Evolutionary conservation across 2,329 filamentous ascomycete species (phyloP).

Genomic region (Epichloe baconii): DNA sequence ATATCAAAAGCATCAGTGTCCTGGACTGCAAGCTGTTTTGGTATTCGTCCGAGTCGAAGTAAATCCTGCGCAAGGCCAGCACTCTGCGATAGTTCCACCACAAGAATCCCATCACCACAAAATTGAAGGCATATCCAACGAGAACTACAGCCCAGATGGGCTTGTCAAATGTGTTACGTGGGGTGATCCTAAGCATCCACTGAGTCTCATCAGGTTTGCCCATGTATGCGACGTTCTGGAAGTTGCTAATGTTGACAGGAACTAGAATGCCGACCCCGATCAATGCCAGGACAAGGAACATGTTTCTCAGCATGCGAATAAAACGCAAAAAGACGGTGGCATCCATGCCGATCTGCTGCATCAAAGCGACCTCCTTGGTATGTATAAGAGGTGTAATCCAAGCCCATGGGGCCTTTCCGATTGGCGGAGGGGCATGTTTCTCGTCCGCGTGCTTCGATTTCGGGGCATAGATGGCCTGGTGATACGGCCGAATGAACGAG

Average conservation of each 20-base stretch:
- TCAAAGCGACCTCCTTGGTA: slow-evolving; percentile 63
- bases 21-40: slow-evolving; percentile 73
- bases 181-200: slow-evolving; percentile 49
- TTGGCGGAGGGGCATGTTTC: slow-evolving; percentile 73
- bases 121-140: slow-evolving; percentile 52
- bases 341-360: slow-evolving; percentile 80
- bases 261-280: slow-evolving; percentile 67
- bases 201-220: slow-evolving; percentile 12
- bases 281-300: slow-evolving; percentile 62
- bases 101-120: slow-evolving; percentile 66
- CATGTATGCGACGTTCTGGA: slow-evolving; percentile 7
- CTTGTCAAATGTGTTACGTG: slow-evolving; percentile 36
- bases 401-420: slow-evolving; percentile 76
- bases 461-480: slow-evolving; percentile 85
- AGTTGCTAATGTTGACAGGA: slow-evolving; percentile 56
- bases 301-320: slow-evolving; percentile 80
- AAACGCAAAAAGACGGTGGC: slow-evolving; percentile 85
- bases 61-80: slow-evolving; percentile 55
- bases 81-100: slow-evolving; percentile 85
- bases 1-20: slow-evolving; percentile 67
- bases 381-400: slow-evolving; percentile 72
- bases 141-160: slow-evolving; percentile 48
- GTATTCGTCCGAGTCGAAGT: slow-evolving; percentile 79
- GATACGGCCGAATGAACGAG: slow-evolving; percentile 80
- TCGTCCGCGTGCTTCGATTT: slow-evolving; percentile 87